Conservation (phyloP, 2,329 filamentous ascomycete genomes). For the Trichoderma semiorbis region DNA sequence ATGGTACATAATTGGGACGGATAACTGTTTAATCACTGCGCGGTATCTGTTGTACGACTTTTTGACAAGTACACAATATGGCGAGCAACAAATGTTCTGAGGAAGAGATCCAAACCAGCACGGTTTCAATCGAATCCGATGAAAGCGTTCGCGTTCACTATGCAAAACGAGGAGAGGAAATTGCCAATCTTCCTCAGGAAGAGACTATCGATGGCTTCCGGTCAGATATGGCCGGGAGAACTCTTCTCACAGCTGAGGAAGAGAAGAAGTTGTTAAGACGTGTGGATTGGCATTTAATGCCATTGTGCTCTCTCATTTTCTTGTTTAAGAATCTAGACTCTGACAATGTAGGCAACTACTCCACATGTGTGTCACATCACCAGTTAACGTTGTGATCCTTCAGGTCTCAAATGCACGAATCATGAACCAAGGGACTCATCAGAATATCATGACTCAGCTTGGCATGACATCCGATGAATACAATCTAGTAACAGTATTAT, state of each 20-base stretch:
- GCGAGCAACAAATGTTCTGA: not conserved
- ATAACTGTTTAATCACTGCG: no score
- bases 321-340: not conserved
- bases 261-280: not conserved
- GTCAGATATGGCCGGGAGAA: not conserved
- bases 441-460: constrained; percentile 41
- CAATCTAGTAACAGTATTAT: constrained; percentile 37
- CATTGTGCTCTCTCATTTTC: not conserved
- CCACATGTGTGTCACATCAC: not conserved
- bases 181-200: not conserved
- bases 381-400: not conserved
- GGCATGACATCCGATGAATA: constrained; percentile 39
- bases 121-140: not conserved
- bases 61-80: not conserved
- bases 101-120: not conserved
- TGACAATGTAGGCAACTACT: not conserved
- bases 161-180: not conserved
- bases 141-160: not conserved
- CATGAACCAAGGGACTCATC: constrained; percentile 40
- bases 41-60: not conserved
- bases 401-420: constrained; percentile 40
- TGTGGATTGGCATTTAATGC: not conserved
- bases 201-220: not conserved
- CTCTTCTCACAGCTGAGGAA: not conserved
- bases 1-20: not conserved